Conservation (phyloP, 371 early-diverging fungal species). For the Batkoa obscura region DNA sequence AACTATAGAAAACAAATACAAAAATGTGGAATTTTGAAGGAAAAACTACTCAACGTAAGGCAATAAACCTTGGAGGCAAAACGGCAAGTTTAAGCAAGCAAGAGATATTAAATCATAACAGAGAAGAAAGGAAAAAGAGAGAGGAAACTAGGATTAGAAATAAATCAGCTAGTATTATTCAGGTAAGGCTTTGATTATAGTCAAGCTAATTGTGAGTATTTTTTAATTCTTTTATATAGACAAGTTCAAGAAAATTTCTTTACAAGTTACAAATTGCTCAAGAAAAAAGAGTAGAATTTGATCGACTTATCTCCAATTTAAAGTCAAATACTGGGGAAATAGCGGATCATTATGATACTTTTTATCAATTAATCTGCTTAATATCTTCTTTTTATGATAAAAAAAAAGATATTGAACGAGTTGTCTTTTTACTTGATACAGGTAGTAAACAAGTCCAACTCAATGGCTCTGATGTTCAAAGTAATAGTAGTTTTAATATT, state of each 20-base stretch:
- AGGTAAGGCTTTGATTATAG: slow-evolving; percentile 20
- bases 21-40: slow-evolving; percentile 35
- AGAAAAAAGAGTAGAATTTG: background rate
- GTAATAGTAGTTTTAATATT: background rate
- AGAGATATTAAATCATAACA: slow-evolving; percentile 44
- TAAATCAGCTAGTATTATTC: slow-evolving; percentile 38
- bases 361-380: background rate
- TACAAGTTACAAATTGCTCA: background rate
- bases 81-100: slow-evolving; percentile 36
- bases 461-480: background rate
- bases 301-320: background rate
- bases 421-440: background rate
- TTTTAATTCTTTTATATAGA: background rate
- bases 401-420: background rate
- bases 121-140: slow-evolving; percentile 48
- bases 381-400: background rate
- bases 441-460: background rate
- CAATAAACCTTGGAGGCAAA: slow-evolving; percentile 65
- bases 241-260: background rate
- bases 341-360: background rate
- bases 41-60: slow-evolving; percentile 38
- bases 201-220: background rate
- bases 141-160: slow-evolving; percentile 42
- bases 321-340: background rate
- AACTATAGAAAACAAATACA: too few relatives aligned